Percentiles rank a stretch among this genome's conserved stretches.
Conservation (phyloP, 768 basidiomycete species). For the Sarcomyxa edulis region DNA sequence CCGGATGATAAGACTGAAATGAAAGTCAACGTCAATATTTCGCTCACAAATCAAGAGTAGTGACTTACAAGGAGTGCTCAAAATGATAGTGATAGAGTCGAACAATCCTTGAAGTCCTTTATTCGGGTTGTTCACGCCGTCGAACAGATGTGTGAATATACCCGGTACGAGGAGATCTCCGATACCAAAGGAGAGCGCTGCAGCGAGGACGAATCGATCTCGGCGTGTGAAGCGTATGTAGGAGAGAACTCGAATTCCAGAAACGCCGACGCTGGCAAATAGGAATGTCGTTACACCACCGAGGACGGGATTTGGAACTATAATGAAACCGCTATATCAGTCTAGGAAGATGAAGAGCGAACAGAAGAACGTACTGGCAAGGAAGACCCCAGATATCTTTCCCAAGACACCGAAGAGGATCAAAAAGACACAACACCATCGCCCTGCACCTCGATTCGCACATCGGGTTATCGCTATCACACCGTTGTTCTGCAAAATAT, state of each 20-base stretch:
- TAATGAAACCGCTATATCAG: background rate
- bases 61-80: constrained; percentile 75
- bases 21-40: constrained; percentile 2
- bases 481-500: constrained; percentile 56
- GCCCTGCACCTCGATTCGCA: constrained; percentile 73
- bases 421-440: constrained; percentile 76
- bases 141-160: constrained; percentile 68
- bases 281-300: constrained; percentile 88
- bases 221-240: constrained; percentile 54
- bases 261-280: constrained; percentile 69
- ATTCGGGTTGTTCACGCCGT: constrained; percentile 46
- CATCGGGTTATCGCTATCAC: constrained; percentile 83
- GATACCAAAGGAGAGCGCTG: constrained; percentile 63
- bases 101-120: constrained; percentile 64
- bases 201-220: constrained; percentile 66
- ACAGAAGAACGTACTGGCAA: constrained; percentile 39
- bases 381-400: constrained; percentile 79
- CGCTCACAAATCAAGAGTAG: background rate
- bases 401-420: constrained; percentile 78
- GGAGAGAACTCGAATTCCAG: constrained; percentile 66
- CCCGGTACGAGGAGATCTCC: constrained; percentile 64
- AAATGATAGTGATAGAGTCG: constrained; percentile 71
- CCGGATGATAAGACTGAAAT: constrained; percentile 50
- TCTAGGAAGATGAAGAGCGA: background rate
- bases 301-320: constrained; percentile 69